Evolutionary conservation across 371 early-diverging fungal genomes (phyloP).

Genomic region (Apophysomyces sp.): DNA sequence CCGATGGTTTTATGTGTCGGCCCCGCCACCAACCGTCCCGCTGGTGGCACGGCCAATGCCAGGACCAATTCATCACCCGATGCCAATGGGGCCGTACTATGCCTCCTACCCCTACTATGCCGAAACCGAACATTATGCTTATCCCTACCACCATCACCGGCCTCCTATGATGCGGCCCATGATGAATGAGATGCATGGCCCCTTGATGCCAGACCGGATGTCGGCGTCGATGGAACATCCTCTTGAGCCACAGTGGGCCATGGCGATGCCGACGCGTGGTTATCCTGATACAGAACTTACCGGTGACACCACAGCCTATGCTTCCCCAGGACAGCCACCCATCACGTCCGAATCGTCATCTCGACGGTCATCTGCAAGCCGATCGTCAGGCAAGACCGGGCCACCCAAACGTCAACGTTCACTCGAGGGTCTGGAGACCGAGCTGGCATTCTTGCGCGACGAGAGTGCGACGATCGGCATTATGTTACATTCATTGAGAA

Average conservation of each 20-base stretch:
- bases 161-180: background rate
- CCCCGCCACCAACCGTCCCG: background rate
- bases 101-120: background rate
- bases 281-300: background rate
- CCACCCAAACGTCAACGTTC: background rate
- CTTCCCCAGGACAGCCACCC: background rate
- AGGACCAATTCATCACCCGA: background rate
- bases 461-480: conserved; percentile 24
- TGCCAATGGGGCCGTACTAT: background rate
- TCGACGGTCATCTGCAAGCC: background rate
- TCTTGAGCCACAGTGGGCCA: background rate
- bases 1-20: background rate
- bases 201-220: background rate
- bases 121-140: background rate
- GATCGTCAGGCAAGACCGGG: background rate
- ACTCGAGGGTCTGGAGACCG: conserved; percentile 11
- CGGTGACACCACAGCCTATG: background rate
- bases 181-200: background rate
- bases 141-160: background rate
- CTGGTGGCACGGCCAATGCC: background rate
- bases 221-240: background rate
- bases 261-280: background rate
- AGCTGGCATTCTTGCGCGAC: conserved; percentile 20
- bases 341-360: background rate
- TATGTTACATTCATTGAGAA: conserved; percentile 19